Conservation (phyloP, 768 basidiomycete species). For the Kwoniella sp. region DNA sequence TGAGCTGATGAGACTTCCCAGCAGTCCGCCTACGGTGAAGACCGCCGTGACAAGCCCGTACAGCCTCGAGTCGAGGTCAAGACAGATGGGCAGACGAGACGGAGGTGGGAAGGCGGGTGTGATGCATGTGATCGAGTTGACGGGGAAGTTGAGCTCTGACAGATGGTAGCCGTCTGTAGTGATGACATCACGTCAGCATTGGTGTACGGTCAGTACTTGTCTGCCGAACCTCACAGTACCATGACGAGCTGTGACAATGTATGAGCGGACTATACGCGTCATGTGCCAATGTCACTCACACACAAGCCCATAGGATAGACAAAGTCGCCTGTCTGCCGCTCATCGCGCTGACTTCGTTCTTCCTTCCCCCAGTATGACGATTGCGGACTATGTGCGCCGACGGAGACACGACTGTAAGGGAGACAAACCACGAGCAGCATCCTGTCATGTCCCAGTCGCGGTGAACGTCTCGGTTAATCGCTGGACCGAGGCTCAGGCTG, state of each 20-base stretch:
- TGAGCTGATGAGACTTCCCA: constrained; percentile 54
- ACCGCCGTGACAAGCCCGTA: constrained; percentile 81
- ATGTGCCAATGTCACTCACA: constrained; percentile 33
- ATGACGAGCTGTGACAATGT: constrained; percentile 48
- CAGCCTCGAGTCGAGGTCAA: constrained; percentile 67
- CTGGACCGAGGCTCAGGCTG: too few species aligned
- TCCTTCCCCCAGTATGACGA: too few species aligned
- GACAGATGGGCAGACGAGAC: constrained; percentile 62
- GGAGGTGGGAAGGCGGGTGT: constrained; percentile 30
- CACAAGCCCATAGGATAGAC: constrained; percentile 38
- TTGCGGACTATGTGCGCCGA: too few species aligned
- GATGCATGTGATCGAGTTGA: constrained; percentile 69
- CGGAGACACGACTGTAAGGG: too few species aligned
- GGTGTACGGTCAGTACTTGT: neutral
- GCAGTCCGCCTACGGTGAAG: constrained; percentile 81
- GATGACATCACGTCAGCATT: neutral
- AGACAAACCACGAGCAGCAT: too few species aligned
- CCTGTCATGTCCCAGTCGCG: too few species aligned
- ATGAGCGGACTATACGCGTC: too few species aligned
- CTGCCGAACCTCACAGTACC: constrained; percentile 39
- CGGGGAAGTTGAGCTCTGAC: constrained; percentile 83
- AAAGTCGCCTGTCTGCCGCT: constrained; percentile 5
- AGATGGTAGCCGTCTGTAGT: constrained; percentile 80
- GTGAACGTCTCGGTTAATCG: too few species aligned
- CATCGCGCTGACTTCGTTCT: too few species aligned